These are phyloP conservation scores for Pistacia atlantica DNA, from an alignment of 345 rosid genomes.

Conservation along the genomic window DNA sequence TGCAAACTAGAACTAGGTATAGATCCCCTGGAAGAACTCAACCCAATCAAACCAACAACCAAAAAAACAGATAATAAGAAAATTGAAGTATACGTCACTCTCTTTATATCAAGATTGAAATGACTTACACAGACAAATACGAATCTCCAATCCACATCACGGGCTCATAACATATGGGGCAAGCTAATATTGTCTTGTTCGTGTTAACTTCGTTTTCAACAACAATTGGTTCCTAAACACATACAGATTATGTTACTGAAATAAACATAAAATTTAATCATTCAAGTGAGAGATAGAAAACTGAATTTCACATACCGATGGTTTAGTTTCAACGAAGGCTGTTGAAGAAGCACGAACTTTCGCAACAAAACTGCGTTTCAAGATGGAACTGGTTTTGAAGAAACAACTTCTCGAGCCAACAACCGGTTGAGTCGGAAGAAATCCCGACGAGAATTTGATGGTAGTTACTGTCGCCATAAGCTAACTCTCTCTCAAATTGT, in stretches of 20 bases:
- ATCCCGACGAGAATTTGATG: slow-evolving; percentile 24
- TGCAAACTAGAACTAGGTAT: slow-evolving; percentile 43
- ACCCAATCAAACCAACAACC: slow-evolving; percentile 14
- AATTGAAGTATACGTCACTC: not conserved
- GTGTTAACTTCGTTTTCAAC: slow-evolving; percentile 33
- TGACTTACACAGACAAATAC: slow-evolving; percentile 42
- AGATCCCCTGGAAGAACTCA: slow-evolving; percentile 43
- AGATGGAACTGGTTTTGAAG: slow-evolving; percentile 8
- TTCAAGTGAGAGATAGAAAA: too few species aligned
- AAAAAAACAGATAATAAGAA: not conserved
- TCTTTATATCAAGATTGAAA: not conserved
- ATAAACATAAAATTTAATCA: not conserved
- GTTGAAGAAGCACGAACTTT: slow-evolving; percentile 53
- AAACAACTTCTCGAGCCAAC: slow-evolving; percentile 17
- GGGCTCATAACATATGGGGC: slow-evolving; percentile 76
- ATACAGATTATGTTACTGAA: not conserved
- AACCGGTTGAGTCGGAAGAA: slow-evolving; percentile 15
- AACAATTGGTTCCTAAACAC: slow-evolving; percentile 35
- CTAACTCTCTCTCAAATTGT: not conserved
- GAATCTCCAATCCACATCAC: slow-evolving; percentile 37
- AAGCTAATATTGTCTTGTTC: slow-evolving; percentile 52
- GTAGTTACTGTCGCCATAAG: slow-evolving; percentile 26
- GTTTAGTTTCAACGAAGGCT: slow-evolving; percentile 46
- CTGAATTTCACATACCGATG: slow-evolving; percentile 27
- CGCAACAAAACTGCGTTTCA: slow-evolving; percentile 17